Percentiles rank a stretch among this genome's conserved stretches.
These are phyloP conservation scores for Picea sitchensis DNA, from an alignment of 75 land plant species.

Conservation along the genomic window DNA sequence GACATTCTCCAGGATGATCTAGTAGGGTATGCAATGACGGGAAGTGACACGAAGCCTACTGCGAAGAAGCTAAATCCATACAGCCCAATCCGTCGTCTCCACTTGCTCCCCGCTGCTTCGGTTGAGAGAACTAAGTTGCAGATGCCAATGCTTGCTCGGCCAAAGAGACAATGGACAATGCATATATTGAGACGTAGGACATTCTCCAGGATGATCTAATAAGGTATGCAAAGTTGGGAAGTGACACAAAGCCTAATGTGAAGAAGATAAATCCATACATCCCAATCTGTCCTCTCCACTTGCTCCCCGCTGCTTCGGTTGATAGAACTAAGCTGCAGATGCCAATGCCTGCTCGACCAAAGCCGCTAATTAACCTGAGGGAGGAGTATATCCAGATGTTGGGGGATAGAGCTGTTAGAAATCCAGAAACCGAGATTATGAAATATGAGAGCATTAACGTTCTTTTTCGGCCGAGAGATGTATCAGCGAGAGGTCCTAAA, in stretches of 20 bases:
- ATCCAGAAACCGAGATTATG: slow-evolving; percentile 24
- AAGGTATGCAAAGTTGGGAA: too few relatives aligned
- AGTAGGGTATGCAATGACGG: slow-evolving; percentile 28
- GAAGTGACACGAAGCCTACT: too few relatives aligned
- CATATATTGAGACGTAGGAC: too few relatives aligned
- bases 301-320: slow-evolving; percentile 44
- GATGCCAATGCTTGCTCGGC: slow-evolving; percentile 33
- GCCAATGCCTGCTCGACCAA: slow-evolving; percentile 38
- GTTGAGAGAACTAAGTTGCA: slow-evolving; percentile 43
- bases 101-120: slow-evolving; percentile 41
- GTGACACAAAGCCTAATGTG: too few relatives aligned
- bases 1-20: neutral
- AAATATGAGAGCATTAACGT: slow-evolving; percentile 38
- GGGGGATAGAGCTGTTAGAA: slow-evolving; percentile 30
- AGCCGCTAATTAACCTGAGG: slow-evolving; percentile 30
- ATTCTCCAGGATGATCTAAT: too few relatives aligned
- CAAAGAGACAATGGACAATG: slow-evolving; percentile 5
- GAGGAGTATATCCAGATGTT: slow-evolving; percentile 47
- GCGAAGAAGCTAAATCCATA: neutral
- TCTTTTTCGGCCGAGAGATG: slow-evolving; percentile 50
- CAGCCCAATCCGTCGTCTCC: slow-evolving; percentile 39
- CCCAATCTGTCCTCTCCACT: slow-evolving; percentile 39
- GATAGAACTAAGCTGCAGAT: slow-evolving; percentile 43
- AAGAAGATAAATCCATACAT: neutral
- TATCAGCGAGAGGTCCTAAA: slow-evolving; percentile 42